Evolutionary conservation across 2,329 filamentous ascomycete species (phyloP).

Genomic region (Arthroderma sp.): DNA sequence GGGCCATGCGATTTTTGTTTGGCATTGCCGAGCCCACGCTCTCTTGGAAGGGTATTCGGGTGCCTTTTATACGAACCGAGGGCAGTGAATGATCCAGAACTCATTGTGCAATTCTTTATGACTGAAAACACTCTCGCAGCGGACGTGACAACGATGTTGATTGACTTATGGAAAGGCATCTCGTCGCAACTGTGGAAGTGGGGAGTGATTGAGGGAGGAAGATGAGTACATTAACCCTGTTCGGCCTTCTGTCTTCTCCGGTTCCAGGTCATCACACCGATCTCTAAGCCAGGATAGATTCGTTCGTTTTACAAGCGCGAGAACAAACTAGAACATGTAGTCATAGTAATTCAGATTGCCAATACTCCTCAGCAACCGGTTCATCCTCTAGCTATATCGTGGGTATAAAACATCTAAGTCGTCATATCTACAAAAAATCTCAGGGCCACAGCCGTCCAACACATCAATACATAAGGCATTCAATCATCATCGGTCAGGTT

Average conservation of each 20-base stretch:
- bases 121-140: conserved; percentile 13
- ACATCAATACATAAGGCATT: too few species aligned
- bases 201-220: conserved; percentile 10
- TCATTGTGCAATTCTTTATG: conserved; percentile 5
- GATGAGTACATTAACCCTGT: background rate
- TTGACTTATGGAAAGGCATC: conserved; percentile 24
- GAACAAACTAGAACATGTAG: too few species aligned
- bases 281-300: too few species aligned
- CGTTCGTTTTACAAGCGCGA: too few species aligned
- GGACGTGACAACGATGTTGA: conserved; percentile 21
- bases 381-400: too few species aligned
- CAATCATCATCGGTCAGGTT: too few species aligned
- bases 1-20: conserved; percentile 13
- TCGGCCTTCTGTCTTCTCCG: background rate
- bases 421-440: too few species aligned
- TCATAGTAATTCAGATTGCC: too few species aligned
- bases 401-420: too few species aligned
- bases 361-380: too few species aligned
- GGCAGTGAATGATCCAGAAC: conserved; percentile 1
- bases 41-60: conserved; percentile 22
- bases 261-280: too few species aligned
- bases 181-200: conserved; percentile 22
- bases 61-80: conserved; percentile 16
- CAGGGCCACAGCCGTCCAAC: too few species aligned
- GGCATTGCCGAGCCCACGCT: conserved; percentile 16